A percentile compares a stretch with the other conserved stretches of the same genome.
Conservation (phyloP, 176 grass and related monocot species). For the Avena atlantica region DNA sequence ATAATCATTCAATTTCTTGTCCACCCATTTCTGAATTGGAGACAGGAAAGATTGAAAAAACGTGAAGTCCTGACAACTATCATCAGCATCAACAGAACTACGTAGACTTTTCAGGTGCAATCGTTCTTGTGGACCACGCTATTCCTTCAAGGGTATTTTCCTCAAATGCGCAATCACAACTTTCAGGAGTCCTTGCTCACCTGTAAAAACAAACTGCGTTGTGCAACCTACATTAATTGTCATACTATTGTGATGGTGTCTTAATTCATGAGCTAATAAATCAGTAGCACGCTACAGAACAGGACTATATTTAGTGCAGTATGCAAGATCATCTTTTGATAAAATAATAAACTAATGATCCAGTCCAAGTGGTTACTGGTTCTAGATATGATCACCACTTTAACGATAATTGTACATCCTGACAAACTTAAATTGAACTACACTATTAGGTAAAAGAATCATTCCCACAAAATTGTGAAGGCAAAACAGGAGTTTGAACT, state of each 20-base stretch:
- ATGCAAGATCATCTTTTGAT: conserved; percentile 29
- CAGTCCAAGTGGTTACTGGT: neutral
- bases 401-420: conserved; percentile 16
- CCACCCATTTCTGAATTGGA: conserved; percentile 87
- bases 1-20: conserved; percentile 95
- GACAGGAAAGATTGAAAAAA: conserved; percentile 96
- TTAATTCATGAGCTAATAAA: conserved; percentile 33
- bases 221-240: conserved; percentile 45
- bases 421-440: conserved; percentile 18
- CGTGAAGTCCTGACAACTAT: conserved; percentile 71
- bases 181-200: conserved; percentile 83
- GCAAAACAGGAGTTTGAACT: neutral
- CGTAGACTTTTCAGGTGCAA: conserved; percentile 88
- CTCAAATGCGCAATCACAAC: conserved; percentile 85
- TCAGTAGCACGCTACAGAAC: conserved; percentile 23
- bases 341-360: conserved; percentile 32
- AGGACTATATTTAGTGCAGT: conserved; percentile 6
- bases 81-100: conserved; percentile 77
- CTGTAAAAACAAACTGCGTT: conserved; percentile 91
- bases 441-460: neutral
- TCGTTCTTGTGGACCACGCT: conserved; percentile 89
- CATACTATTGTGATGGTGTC: conserved; percentile 16
- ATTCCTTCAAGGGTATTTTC: conserved; percentile 94
- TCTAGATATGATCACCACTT: conserved; percentile 1
- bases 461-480: conserved; percentile 18